A percentile compares a stretch with the other conserved stretches of the same genome.
Evolutionary conservation across 768 basidiomycete genomes (phyloP).

Genomic region (Amanita jacksonii): DNA sequence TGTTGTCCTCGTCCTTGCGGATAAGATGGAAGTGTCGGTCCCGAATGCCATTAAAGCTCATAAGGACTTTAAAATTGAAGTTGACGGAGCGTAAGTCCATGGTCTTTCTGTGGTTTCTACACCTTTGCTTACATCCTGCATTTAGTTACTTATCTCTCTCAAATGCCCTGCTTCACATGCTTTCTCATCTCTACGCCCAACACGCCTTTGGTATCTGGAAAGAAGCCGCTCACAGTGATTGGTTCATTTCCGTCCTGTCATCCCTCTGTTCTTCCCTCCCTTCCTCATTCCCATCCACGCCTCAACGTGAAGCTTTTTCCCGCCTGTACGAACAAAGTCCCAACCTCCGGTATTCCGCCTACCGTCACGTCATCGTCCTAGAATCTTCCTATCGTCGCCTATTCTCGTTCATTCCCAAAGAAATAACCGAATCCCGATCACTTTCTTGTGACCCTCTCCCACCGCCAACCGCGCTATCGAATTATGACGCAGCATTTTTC

Average conservation of each 20-base stretch:
- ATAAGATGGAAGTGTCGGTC: slow-evolving; percentile 70
- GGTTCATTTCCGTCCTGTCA: slow-evolving; percentile 57
- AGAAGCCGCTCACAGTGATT: slow-evolving; percentile 45
- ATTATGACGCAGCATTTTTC: slow-evolving; percentile 75
- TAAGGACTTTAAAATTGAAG: slow-evolving; percentile 58
- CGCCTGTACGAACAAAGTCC: slow-evolving; percentile 27
- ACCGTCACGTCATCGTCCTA: slow-evolving; percentile 72
- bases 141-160: slow-evolving; percentile 29
- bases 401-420: slow-evolving; percentile 62
- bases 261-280: slow-evolving; percentile 31
- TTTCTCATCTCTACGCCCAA: slow-evolving; percentile 82
- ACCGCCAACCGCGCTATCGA: slow-evolving; percentile 46
- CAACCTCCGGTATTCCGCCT: slow-evolving; percentile 42
- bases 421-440: slow-evolving; percentile 40
- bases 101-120: slow-evolving; percentile 1
- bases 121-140: not conserved
- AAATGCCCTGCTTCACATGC: slow-evolving; percentile 54
- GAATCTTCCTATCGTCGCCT: slow-evolving; percentile 51
- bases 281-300: slow-evolving; percentile 25
- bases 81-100: slow-evolving; percentile 48
- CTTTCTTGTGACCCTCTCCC: slow-evolving; percentile 85
- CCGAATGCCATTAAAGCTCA: slow-evolving; percentile 48
- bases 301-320: slow-evolving; percentile 24
- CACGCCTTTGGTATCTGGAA: slow-evolving; percentile 81
- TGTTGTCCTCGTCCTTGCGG: slow-evolving; percentile 72